phyloP scores from a whole-genome alignment of 73 alveolate species.

The Durusdinium trenchii region DNA sequence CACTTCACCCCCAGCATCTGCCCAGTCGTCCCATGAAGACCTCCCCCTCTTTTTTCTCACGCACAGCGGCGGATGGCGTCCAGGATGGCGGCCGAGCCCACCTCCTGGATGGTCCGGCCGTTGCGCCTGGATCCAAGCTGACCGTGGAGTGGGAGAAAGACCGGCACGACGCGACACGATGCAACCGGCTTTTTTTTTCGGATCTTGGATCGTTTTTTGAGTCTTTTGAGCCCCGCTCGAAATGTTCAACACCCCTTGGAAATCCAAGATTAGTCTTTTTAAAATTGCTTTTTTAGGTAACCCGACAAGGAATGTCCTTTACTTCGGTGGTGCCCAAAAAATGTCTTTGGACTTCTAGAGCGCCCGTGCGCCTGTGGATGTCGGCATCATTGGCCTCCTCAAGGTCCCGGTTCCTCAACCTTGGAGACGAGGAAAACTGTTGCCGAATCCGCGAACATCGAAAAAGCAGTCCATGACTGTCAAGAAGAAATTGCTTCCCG shows the following conservation, averaged over 20 bases:
- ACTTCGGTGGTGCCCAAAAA: too few relatives aligned
- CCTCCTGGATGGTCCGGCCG: slow-evolving; percentile 31
- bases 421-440: not conserved
- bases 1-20: too few relatives aligned
- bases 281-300: too few relatives aligned
- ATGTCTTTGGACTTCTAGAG: too few relatives aligned
- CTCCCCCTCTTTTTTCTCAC: slow-evolving; percentile 10
- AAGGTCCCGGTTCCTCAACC: slow-evolving; percentile 70
- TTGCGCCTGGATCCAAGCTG: slow-evolving; percentile 29
- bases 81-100: slow-evolving; percentile 62
- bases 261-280: too few relatives aligned
- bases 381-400: slow-evolving; percentile 88
- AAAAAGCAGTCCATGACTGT: not conserved
- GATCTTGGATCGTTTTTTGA: too few relatives aligned
- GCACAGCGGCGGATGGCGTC: slow-evolving; percentile 53
- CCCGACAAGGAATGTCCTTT: too few relatives aligned
- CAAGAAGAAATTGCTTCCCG: not conserved
- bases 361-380: slow-evolving; percentile 74
- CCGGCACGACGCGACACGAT: too few relatives aligned
- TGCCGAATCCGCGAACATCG: not conserved
- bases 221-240: too few relatives aligned
- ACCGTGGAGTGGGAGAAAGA: too few relatives aligned
- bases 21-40: not conserved
- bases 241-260: too few relatives aligned
- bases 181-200: too few relatives aligned